Conservation (phyloP, 2,329 filamentous ascomycete genomes). For the Aspergillus tamarii region DNA sequence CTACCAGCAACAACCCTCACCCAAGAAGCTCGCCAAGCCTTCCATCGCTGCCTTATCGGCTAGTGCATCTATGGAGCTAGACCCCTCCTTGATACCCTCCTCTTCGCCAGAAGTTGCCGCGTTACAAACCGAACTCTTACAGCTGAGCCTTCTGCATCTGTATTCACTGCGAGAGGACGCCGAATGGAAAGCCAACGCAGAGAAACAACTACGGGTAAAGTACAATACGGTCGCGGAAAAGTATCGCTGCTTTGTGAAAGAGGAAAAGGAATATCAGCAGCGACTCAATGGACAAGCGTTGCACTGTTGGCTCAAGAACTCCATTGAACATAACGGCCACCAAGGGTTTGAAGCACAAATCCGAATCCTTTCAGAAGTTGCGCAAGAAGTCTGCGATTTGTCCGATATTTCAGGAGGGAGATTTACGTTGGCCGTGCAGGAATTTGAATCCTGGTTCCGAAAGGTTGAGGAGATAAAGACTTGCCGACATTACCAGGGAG, state of each 20-base stretch:
- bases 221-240: conserved; percentile 40
- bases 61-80: conserved; percentile 17
- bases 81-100: conserved; percentile 29
- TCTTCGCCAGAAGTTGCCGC: conserved; percentile 40
- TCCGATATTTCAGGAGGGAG: conserved; percentile 28
- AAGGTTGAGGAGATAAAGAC: conserved; percentile 31
- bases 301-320: conserved; percentile 37
- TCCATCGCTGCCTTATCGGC: conserved; percentile 23
- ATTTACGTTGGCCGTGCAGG: conserved; percentile 33
- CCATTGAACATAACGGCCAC: conserved; percentile 28
- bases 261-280: conserved; percentile 38
- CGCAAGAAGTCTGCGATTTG: conserved; percentile 43
- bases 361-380: conserved; percentile 42
- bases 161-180: conserved; percentile 31
- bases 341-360: conserved; percentile 41
- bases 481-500: conserved; percentile 18
- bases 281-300: conserved; percentile 41
- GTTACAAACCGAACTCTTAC: conserved; percentile 48
- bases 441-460: conserved; percentile 43
- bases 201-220: conserved; percentile 35
- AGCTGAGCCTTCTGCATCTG: conserved; percentile 45
- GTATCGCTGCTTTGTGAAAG: conserved; percentile 34
- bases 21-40: conserved; percentile 39
- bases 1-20: conserved; percentile 43
- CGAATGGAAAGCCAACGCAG: conserved; percentile 36